Conservation (phyloP, 257 asterid genomes). For the Solanum etuberosum region DNA sequence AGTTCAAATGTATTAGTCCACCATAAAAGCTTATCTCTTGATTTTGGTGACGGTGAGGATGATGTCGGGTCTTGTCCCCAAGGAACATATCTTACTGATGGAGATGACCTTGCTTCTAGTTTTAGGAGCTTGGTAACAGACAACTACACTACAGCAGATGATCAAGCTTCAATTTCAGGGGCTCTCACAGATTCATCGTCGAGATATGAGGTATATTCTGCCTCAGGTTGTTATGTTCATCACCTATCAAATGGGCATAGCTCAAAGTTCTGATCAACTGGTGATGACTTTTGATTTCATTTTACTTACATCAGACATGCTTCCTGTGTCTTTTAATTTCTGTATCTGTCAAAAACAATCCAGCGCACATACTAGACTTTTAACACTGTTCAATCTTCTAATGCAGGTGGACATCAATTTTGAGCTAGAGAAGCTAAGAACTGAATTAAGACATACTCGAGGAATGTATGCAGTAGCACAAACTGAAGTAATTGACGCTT, state of each 20-base stretch:
- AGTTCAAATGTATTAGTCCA: constrained; percentile 19
- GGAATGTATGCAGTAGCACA: constrained; percentile 86
- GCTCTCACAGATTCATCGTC: constrained; percentile 17
- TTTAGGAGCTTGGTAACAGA: constrained; percentile 23
- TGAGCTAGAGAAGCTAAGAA: constrained; percentile 80
- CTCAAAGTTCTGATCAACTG: background rate
- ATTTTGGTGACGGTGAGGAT: constrained; percentile 13
- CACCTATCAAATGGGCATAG: background rate
- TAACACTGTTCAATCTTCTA: background rate
- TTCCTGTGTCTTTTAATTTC: background rate
- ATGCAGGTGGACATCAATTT: constrained; percentile 42
- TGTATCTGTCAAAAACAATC: background rate
- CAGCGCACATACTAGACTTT: background rate
- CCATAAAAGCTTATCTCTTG: constrained; percentile 4
- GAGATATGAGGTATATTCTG: constrained; percentile 35
- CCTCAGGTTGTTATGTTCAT: background rate
- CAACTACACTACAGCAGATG: constrained; percentile 4
- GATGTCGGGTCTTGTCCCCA: constrained; percentile 1
- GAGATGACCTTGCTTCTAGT: constrained; percentile 18
- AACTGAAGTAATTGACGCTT: constrained; percentile 65
- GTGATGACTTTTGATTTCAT: background rate
- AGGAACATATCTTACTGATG: constrained; percentile 9
- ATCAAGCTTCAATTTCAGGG: constrained; percentile 31
- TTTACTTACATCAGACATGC: background rate
- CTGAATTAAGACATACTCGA: constrained; percentile 62